These are phyloP conservation scores for Naganishia cerealis DNA, from an alignment of 1,284 basidiomycete species.

Conservation along the genomic window DNA sequence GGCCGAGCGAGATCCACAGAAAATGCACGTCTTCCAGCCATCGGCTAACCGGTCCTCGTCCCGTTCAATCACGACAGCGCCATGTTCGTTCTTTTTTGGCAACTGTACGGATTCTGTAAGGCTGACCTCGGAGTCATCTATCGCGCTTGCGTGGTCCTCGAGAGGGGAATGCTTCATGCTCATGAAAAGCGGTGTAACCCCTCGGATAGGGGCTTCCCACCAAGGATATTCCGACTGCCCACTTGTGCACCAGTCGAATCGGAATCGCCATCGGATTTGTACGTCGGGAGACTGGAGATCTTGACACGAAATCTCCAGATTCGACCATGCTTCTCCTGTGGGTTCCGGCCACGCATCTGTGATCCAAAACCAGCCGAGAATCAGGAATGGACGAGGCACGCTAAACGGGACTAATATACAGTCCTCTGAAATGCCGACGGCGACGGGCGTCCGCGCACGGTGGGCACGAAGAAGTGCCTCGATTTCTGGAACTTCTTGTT, in stretches of 20 bases:
- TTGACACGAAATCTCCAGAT: conserved; percentile 17
- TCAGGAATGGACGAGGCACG: conserved; percentile 43
- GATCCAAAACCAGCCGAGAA: conserved; percentile 53
- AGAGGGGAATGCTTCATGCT: background rate
- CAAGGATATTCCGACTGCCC: conserved; percentile 41
- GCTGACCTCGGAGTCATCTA: conserved; percentile 17
- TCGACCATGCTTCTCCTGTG: conserved; percentile 25
- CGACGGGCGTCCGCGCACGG: conserved; percentile 45
- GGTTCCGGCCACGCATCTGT: conserved; percentile 52
- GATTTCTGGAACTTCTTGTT: conserved; percentile 38
- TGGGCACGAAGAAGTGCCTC: conserved; percentile 46
- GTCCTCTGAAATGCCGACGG: conserved; percentile 45
- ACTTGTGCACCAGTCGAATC: conserved; percentile 47
- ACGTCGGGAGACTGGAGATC: conserved; percentile 22
- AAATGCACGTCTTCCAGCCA: conserved; percentile 22
- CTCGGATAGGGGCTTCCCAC: conserved; percentile 38
- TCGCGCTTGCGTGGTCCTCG: background rate
- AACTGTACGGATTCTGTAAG: conserved; percentile 5
- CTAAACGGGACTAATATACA: conserved; percentile 45
- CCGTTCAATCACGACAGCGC: background rate
- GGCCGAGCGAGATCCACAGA: conserved; percentile 23
- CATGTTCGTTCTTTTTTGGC: background rate
- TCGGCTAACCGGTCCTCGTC: background rate
- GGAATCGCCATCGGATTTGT: conserved; percentile 46
- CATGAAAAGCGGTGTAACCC: conserved; percentile 1